These are phyloP conservation scores for Eucalyptus pauciflora DNA, from an alignment of 345 rosid genomes.

Conservation along the genomic window DNA sequence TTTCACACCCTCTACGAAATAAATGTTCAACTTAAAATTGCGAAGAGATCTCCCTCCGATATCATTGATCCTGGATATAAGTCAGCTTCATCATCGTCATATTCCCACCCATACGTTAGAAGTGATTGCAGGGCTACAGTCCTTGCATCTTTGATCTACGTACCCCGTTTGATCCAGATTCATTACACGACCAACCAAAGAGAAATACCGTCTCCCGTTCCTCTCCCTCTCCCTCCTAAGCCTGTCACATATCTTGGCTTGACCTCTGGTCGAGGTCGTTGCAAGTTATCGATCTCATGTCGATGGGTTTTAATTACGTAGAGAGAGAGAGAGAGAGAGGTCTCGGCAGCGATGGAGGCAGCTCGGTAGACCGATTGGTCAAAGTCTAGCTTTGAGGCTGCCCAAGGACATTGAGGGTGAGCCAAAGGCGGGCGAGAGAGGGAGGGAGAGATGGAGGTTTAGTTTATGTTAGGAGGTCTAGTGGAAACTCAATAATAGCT, in stretches of 20 bases:
- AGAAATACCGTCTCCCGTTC: background rate
- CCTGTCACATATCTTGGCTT: background rate
- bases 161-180: background rate
- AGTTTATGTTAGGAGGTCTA: background rate
- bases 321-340: background rate
- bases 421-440: background rate
- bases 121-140: background rate
- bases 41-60: background rate
- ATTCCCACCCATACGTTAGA: background rate
- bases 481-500: background rate
- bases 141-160: background rate
- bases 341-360: background rate
- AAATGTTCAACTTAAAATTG: background rate
- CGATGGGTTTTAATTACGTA: background rate
- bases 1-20: background rate
- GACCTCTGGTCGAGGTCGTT: background rate
- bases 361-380: background rate
- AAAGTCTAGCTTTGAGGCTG: background rate
- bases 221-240: background rate
- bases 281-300: background rate
- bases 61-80: background rate
- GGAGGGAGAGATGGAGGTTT: background rate
- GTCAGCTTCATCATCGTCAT: background rate
- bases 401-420: background rate
- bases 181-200: background rate